Conservation (phyloP, 208 protist genomes). For the Naegleria gruberi region DNA sequence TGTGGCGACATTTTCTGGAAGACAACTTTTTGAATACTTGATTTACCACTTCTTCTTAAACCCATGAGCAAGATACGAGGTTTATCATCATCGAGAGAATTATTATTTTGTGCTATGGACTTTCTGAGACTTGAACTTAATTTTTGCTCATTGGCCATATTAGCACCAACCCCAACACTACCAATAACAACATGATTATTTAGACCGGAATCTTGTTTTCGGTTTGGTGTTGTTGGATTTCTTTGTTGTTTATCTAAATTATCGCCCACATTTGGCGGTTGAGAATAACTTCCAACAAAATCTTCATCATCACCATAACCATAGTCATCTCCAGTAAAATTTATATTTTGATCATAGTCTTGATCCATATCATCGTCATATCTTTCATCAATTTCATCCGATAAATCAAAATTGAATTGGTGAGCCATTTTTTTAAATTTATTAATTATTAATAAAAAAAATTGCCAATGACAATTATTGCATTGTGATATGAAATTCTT, state of each 20-base stretch:
- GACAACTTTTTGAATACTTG: conserved; percentile 75
- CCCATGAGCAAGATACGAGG: conserved; percentile 64
- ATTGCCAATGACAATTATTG: too few relatives aligned
- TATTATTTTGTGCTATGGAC: not conserved
- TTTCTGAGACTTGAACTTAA: not conserved
- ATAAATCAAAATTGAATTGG: not conserved
- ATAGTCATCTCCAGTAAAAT: not conserved
- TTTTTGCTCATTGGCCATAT: not conserved
- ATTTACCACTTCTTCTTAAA: conserved; percentile 64
- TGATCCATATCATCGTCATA: not conserved
- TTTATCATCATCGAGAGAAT: conserved; percentile 42
- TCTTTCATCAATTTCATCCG: not conserved
- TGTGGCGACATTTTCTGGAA: conserved; percentile 83
- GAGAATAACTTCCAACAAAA: not conserved
- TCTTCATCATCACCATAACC: not conserved
- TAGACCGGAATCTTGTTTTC: not conserved
- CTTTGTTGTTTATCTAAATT: not conserved
- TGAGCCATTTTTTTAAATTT: not conserved
- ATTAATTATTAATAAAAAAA: too few relatives aligned
- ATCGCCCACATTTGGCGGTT: not conserved
- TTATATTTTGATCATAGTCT: not conserved
- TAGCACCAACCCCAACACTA: not conserved
- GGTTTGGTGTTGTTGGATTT: not conserved
- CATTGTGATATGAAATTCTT: too few relatives aligned
- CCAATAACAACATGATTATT: not conserved